phyloP scores from a whole-genome alignment of 106 monocot species.

The Triglochin maritima region DNA sequence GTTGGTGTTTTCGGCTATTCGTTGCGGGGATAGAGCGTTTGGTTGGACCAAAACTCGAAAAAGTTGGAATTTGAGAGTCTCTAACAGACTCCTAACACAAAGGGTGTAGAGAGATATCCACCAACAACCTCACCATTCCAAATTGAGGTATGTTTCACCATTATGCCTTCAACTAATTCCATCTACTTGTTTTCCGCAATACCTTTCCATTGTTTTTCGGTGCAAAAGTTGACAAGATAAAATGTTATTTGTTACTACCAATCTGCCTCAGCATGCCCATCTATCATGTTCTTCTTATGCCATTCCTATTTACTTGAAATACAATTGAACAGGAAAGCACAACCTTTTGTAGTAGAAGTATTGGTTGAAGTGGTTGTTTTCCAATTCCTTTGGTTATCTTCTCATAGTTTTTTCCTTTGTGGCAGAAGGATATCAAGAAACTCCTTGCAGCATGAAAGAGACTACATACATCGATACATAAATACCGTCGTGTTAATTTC shows the following conservation, averaged over 20 bases:
- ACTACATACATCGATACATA: too few species aligned
- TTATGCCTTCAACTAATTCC: background rate
- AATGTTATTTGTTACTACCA: background rate
- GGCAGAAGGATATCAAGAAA: constrained; percentile 13
- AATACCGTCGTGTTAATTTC: too few species aligned
- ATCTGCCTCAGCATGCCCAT: background rate
- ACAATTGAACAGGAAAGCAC: background rate
- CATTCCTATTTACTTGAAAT: background rate
- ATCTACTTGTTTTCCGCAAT: too few species aligned
- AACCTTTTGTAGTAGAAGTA: background rate
- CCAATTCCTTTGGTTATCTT: background rate
- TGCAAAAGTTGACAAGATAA: background rate
- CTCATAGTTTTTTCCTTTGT: background rate
- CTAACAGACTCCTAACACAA: too few species aligned
- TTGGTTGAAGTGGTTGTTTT: background rate
- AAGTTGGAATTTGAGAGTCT: too few species aligned
- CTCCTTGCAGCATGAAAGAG: constrained; percentile 1
- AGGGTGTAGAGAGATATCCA: constrained; percentile 66
- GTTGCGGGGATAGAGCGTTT: too few species aligned
- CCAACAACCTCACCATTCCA: constrained; percentile 97
- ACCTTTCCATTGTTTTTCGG: too few species aligned
- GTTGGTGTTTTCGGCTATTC: too few species aligned
- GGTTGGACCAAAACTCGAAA: too few species aligned
- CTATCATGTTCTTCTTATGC: too few species aligned
- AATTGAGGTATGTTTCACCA: constrained; percentile 53